A percentile compares a stretch with the other conserved stretches of the same genome.
These are phyloP conservation scores for Ceratocystis diversiconidia DNA, from an alignment of 2,329 filamentous ascomycete genomes.

Conservation along the genomic window DNA sequence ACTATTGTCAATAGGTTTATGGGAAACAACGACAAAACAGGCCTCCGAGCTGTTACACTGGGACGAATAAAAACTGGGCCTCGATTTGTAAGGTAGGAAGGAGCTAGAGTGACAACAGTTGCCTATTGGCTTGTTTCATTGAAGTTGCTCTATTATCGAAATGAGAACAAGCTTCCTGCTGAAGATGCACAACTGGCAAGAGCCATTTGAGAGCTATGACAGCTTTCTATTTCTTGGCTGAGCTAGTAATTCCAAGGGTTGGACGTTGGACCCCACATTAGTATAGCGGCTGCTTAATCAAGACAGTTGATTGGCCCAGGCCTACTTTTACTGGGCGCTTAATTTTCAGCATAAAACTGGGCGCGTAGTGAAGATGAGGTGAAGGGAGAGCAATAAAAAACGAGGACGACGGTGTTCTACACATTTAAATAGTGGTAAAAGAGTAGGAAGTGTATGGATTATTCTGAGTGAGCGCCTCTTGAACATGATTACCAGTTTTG, in stretches of 20 bases:
- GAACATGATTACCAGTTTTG: too few relatives aligned
- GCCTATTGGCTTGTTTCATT: background rate
- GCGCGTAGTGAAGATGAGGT: background rate
- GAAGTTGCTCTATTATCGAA: background rate
- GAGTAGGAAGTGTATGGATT: too few relatives aligned
- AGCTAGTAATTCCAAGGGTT: background rate
- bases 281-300: background rate
- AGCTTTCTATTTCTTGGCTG: background rate
- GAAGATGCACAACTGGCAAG: background rate
- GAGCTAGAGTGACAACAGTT: background rate
- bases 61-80: background rate
- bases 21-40: background rate
- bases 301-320: background rate
- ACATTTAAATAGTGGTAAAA: too few relatives aligned
- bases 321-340: background rate
- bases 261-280: background rate
- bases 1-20: background rate
- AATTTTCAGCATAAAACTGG: background rate
- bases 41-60: background rate
- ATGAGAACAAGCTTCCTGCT: background rate
- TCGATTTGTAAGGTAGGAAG: background rate
- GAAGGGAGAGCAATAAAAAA: background rate
- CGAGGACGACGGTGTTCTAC: background rate
- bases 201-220: background rate
- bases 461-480: too few relatives aligned